A percentile compares a stretch with the other conserved stretches of the same genome.
Conservation (phyloP, 495 filamentous ascomycete species). For the Lasiosphaeria hispida region DNA sequence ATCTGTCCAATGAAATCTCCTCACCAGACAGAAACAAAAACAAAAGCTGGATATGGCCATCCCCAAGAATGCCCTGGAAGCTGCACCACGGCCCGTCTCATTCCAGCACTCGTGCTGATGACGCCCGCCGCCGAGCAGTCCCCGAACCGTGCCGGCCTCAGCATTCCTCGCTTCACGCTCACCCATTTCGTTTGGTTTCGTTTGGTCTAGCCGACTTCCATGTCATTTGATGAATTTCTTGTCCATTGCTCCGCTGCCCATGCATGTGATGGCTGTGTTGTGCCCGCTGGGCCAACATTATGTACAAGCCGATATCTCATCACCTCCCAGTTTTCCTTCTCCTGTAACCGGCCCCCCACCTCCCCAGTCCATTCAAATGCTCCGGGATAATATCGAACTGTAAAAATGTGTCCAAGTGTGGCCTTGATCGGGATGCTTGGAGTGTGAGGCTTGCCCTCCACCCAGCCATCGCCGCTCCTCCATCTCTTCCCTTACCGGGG, state of each 20-base stretch:
- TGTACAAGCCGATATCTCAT: constrained; percentile 1
- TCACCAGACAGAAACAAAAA: background rate
- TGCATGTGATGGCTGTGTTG: background rate
- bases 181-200: background rate
- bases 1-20: background rate
- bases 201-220: background rate
- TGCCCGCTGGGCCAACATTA: background rate
- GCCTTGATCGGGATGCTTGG: no score
- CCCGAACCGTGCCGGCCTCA: background rate
- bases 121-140: no score
- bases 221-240: background rate
- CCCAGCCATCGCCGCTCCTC: no score
- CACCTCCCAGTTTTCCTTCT: background rate
- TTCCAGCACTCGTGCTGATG: constrained; percentile 3
- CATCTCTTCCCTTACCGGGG: background rate
- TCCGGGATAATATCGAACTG: no score
- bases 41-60: background rate
- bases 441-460: no score
- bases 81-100: background rate
- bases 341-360: no score
- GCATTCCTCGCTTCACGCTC: constrained; percentile 1
- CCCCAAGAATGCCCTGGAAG: constrained; percentile 1
- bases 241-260: background rate
- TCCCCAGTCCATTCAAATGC: no score
- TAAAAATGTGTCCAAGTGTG: no score